A percentile compares a stretch with the other conserved stretches of the same genome.
Evolutionary conservation across 306 rosid species (phyloP).

Genomic region (Argentina anserina): DNA sequence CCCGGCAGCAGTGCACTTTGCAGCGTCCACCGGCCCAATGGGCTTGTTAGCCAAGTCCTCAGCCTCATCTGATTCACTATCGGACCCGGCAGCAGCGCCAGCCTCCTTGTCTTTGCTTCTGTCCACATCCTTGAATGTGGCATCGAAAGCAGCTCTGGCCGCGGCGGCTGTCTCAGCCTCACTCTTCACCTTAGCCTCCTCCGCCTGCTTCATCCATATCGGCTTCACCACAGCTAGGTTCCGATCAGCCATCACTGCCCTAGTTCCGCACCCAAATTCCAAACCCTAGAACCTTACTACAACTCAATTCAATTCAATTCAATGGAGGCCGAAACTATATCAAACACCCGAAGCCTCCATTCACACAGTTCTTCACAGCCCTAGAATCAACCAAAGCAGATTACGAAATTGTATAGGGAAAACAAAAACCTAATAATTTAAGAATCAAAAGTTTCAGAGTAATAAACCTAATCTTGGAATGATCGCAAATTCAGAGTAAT

Average conservation of each 20-base stretch:
- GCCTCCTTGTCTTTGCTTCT: conserved; percentile 45
- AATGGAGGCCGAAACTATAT: not conserved
- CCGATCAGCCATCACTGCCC: conserved; percentile 79
- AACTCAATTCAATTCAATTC: not conserved
- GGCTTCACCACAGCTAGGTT: conserved; percentile 61
- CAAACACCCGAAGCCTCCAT: conserved; percentile 19
- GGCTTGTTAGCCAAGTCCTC: conserved; percentile 81
- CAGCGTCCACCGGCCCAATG: conserved; percentile 85
- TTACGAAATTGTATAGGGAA: not conserved
- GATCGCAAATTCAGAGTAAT: not conserved
- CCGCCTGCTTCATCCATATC: conserved; percentile 97
- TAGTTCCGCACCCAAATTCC: conserved; percentile 7
- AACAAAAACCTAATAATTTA: not conserved
- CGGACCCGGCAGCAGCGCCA: conserved; percentile 55
- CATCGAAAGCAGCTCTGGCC: conserved; percentile 95
- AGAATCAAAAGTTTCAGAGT: too few species aligned
- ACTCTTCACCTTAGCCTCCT: conserved; percentile 85
- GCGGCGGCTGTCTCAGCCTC: conserved; percentile 96
- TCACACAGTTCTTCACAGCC: conserved; percentile 5
- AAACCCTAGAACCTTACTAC: conserved; percentile 2
- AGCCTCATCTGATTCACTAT: conserved; percentile 77
- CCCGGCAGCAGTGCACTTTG: conserved; percentile 80
- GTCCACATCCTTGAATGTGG: conserved; percentile 80
- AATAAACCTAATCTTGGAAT: too few species aligned
- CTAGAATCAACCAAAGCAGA: not conserved